Base-by-base conservation (phyloP, 345 rosid species). In the Rhodomyrtus tomentosa region DNA sequence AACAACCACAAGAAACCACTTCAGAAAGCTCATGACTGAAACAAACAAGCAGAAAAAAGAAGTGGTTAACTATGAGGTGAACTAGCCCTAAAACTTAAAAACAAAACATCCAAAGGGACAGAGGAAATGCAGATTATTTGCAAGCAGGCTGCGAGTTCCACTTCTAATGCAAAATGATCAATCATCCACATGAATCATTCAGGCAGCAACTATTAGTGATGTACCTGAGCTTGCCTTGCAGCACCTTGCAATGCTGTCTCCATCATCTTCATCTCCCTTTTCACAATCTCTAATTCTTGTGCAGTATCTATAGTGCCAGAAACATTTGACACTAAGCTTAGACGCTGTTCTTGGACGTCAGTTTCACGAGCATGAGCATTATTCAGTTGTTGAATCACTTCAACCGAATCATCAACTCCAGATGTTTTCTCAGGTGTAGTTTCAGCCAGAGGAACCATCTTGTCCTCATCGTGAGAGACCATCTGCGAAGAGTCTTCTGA, bases 211-310 rank as follows among this genome's bases (percentile, higher is more conserved):
- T 51, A 68, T 27, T 72, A 7, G 82, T 53, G 14, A 88, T 84
- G 88, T 93, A 98, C 99, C 99, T 98, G 99, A 81, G 99, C 94
- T 94, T 96, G 99, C 91, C 98, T 96, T 84, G 99, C 99, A 90
- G 99, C 99, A 90, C 99, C 98, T 89, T 93, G 98, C 88, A 98
- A 87, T 83, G 99, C 99, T 55, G 93, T 87, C 91, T 98, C 99
- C 93, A 98, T 94, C 96, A 95, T 93, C 88, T 95, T 93, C 94
- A 95, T 90, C 89, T 98, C 99, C 89, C 82, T 93, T 90, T 92
- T 98, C 82, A 94, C 87, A 88, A 90, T 98, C 91, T 92, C 98
- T 86, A 98, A 82, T 89, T 98, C 98, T 82, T 85, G 87, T 82
- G 83, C 51, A 55, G 91, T 84, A 87, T 88, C 93, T 55, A 85